Base-by-base conservation (phyloP, 768 basidiomycete species). In the Chlorophyllum brunneum region DNA sequence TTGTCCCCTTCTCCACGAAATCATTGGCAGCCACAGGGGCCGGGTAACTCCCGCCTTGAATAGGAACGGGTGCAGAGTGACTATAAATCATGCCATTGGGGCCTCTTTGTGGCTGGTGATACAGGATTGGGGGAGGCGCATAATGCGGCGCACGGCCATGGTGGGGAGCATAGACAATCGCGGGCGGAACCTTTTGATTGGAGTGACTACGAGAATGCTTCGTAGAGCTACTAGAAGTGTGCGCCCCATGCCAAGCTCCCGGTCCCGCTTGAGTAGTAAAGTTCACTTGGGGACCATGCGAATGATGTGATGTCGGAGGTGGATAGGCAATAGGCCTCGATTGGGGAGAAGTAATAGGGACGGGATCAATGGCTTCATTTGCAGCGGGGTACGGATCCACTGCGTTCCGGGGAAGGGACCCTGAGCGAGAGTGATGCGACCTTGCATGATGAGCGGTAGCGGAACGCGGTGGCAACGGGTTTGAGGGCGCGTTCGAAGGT, bases 51-150 rank as follows among this genome's bases (percentile, higher is more conserved):
- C 48, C 53, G 27, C 47, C 34, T 29, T 67, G 76, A 20, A 59
- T 67, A 55, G 44, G 67, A 63, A 64, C 76, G 5, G 83, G 82
- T 16, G 80, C 78, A n/a, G 85, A 86, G 48, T 85, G 82, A 51
- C 84, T 86, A 62, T 86, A 81, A 2, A 80, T 78, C 70, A 87
- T 79, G 3, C 82, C 82, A 49, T 83, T 78, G 0, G 83, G 70
- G 43, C 77, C 75, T 67, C 75, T 65, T 56, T 73, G 69, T 56
- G 79, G 78, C 5, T 70, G 73, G 40, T 83, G 76, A 55, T 82
- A 76, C 9, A 78, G 78, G 52, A 85, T 78, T 0, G 77, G 72
- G 11, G 83, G 83, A 15, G 84, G 83, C 6, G 79, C 68, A 57
- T 86, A 86, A 58, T 77, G 75, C 47, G 79, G 70, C 48, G 63